These are phyloP conservation scores for Coemansia sp. DNA, from an alignment of 192 early-diverging fungal species.

Conservation along the genomic window DNA sequence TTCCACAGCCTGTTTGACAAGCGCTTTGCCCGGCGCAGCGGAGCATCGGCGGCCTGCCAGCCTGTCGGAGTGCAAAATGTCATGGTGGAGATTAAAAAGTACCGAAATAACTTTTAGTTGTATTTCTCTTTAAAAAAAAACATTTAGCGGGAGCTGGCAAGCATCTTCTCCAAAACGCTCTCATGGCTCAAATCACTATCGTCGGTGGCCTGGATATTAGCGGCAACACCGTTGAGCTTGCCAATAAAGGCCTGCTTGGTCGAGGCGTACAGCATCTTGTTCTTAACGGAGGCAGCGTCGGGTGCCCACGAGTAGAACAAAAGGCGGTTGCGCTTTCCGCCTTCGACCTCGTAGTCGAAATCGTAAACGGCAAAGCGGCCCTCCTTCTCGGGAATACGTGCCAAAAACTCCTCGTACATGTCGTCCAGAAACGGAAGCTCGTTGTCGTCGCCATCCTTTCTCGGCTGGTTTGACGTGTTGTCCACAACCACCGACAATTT, in stretches of 20 bases:
- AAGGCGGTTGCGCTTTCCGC: slow-evolving; percentile 74
- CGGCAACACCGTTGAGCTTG: slow-evolving; percentile 67
- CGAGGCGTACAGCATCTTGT: slow-evolving; percentile 91
- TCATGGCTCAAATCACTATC: slow-evolving; percentile 69
- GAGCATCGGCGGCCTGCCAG: slow-evolving; percentile 30
- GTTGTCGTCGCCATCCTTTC: slow-evolving; percentile 61
- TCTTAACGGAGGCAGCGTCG: slow-evolving; percentile 67
- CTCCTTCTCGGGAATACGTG: slow-evolving; percentile 59
- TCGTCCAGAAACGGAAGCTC: slow-evolving; percentile 25
- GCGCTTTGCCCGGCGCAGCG: slow-evolving; percentile 56
- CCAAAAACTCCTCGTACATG: slow-evolving; percentile 70
- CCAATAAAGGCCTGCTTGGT: slow-evolving; percentile 77
- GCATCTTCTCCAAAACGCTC: slow-evolving; percentile 63
- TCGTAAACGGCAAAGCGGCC: slow-evolving; percentile 90
- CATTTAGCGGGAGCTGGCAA: slow-evolving; percentile 30
- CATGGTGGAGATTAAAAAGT: slow-evolving; percentile 97
- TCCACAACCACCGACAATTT: slow-evolving; percentile 64
- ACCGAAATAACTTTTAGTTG: slow-evolving; percentile 51
- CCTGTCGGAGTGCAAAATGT: slow-evolving; percentile 91
- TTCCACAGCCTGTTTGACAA: slow-evolving; percentile 82
- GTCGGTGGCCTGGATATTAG: slow-evolving; percentile 87
- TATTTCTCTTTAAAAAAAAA: slow-evolving; percentile 7
- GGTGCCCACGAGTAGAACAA: slow-evolving; percentile 87
- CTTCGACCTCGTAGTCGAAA: slow-evolving; percentile 68
- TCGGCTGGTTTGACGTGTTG: slow-evolving; percentile 54